Base-by-base conservation (phyloP, 2,329 filamentous ascomycete species). In the Epichloe typhina region DNA sequence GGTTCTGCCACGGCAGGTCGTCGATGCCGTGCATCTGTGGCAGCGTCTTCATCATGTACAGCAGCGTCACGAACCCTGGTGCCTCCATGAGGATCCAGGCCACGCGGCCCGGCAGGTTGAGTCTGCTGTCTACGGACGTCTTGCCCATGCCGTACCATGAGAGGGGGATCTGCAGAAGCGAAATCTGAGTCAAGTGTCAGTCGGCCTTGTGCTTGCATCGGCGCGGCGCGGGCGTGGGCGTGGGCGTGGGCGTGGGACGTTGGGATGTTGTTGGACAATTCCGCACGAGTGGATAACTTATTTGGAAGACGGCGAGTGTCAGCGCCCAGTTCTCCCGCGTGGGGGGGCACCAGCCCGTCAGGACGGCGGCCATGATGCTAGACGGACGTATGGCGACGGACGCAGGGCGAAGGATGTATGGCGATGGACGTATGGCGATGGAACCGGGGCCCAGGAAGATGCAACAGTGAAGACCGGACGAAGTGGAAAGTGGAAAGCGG, bases 121-220 rank as follows among this genome's bases (percentile, higher is more conserved):
- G 72, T 12, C 70, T 70, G 59, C 84, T 89, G 3, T 74, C 62
- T 17, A 82, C 76, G 3, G 88, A 95, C 3, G 90, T 95, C 69
- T 97, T 97, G 65, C 93, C 93, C 72, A 91, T 88, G 47, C 87
- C 87, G 66, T 96, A 93, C 77, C 80, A 95, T 50, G 80, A 76
- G n/a, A 76, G 70, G 51, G 51, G 53, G 83, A 85, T 94, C 79
- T 95, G 89, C 21, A 79, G 48, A 1, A 80, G 76, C 0, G 83
- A 83, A 55, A 88, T 62, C 88, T 95, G 54, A 9, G 12, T 2
- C 4, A 46, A 4, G 21, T 9, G 17, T 37, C 33, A 55, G 49
- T 36, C 23, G 15, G 39, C 21, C 17, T 19, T 12, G 15, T 41
- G n/a, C n/a, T 41, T 21, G n/a, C n/a, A 12, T 42, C 11, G 40